Evolutionary conservation across 306 rosid species (phyloP), one percentile per base, ranked within the genome.

Genomic region (Coriaria nepalensis): DNA sequence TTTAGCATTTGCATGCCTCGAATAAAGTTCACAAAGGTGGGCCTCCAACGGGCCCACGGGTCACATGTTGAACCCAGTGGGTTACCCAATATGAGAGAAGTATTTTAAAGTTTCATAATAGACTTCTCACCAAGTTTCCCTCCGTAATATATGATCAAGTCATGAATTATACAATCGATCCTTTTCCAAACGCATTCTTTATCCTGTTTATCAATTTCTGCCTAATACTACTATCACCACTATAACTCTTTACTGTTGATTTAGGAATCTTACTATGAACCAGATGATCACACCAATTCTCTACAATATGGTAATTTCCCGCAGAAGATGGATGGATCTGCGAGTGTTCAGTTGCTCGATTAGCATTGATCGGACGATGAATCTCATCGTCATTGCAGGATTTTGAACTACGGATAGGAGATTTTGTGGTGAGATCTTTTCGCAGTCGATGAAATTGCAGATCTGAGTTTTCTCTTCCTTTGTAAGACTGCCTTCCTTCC

Each of bases 341-440:
- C 90, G 93, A 39, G 95, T 83, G 64, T 70, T 76, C 67, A 83
- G 93, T 60, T 88, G 93, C 64, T 88, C 93, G 2, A 81, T 47
- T 13, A 88, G 49, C 83, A 88, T 78, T 14, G 90, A 95, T 60
- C 72, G 75, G 62, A 88, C 73, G 5, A 88, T 62, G 70, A 88
- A 88, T 40, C 83, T 68, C 8, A 88, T 68, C 0, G 96, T 86
- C 96, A 88, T 78, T 49, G 34, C 13, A 0, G 93, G 93, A 59
- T 83, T 88, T 67, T 78, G 95, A 7, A 88, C 82, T 4, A 88
- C 87, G 9, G 76, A 68, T 0, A 80, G 60, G 0, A 88, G 69
- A 4, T 62, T 40, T 7, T 39, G 46, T 2, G 76, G 61, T 6
- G 96, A 83, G 29, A 88, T 72, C 65, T 76, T 78, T 6, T 66